Evolutionary conservation across 2,329 filamentous ascomycete genomes (phyloP).

Genomic region (Didymella keratinophila): DNA sequence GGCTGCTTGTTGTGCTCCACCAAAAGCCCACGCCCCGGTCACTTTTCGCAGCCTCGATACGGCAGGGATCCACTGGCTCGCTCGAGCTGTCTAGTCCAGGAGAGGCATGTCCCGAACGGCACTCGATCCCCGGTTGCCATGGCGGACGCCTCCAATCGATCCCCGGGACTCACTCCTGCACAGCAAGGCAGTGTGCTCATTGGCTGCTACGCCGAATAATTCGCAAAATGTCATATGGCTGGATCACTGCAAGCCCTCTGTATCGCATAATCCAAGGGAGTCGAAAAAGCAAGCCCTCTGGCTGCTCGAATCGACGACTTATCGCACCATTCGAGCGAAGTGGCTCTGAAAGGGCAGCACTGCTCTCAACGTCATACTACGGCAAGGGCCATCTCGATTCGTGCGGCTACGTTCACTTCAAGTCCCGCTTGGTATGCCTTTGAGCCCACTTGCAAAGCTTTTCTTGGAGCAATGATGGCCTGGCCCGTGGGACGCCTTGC

Average conservation of each 20-base stretch:
- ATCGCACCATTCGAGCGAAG: slow-evolving; percentile 4
- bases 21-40: slow-evolving; percentile 23
- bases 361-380: slow-evolving; percentile 7
- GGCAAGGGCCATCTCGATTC: slow-evolving; percentile 9
- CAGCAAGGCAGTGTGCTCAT: slow-evolving; percentile 19
- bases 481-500: slow-evolving; percentile 7
- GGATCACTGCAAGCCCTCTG: slow-evolving; percentile 26
- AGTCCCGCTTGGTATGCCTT: slow-evolving; percentile 8
- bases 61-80: slow-evolving; percentile 26
- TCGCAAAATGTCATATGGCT: slow-evolving; percentile 18
- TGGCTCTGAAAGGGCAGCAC: slow-evolving; percentile 1
- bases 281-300: slow-evolving; percentile 5
- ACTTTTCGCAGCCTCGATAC: slow-evolving; percentile 22
- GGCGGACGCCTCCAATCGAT: slow-evolving; percentile 27
- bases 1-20: slow-evolving; percentile 27
- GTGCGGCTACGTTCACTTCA: slow-evolving; percentile 6
- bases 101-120: slow-evolving; percentile 27
- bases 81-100: slow-evolving; percentile 15
- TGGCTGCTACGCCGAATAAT: slow-evolving; percentile 19
- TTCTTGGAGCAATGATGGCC: slow-evolving; percentile 2
- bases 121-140: slow-evolving; percentile 35
- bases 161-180: slow-evolving; percentile 18
- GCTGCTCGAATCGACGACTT: background rate
- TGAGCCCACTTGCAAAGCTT: slow-evolving; percentile 2
- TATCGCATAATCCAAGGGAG: slow-evolving; percentile 11